Evolutionary conservation across 768 basidiomycete species (phyloP), one percentile per base, ranked within the genome.

Genomic region (Hygrophoropsis aurantiaca): DNA sequence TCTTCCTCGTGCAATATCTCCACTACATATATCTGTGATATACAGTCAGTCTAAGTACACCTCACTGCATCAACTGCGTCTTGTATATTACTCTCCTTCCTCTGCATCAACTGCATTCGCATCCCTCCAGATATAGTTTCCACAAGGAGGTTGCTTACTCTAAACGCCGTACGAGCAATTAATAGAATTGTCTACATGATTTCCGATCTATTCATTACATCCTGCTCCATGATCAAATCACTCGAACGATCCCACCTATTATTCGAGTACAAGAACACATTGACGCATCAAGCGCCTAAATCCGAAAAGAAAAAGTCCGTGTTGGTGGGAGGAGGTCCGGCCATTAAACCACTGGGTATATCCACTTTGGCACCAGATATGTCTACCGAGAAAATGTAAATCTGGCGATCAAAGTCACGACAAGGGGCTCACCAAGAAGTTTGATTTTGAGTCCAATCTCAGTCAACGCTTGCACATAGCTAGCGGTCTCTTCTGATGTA

Each of bases 371-470:
- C 92, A 5, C 92, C 93, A 1, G 88, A 86, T 32, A 97, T 74
- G 69, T 94, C 93, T 89, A 56, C 11, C 49, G 45, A n/a, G 52
- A 25, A 53, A 24, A 33, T 42, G 11, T 27, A 11, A 24, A n/a
- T 30, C 34, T 48, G 15, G 26, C n/a, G 27, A n/a, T 38, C 16
- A n/a, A 19, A 4, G 15, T n/a, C 36, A 32, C 30, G 4, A 16
- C 4, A 15, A 27, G 13, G 25, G 25, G 69, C 83, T 39, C 50
- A 89, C 90, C 89, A 27, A 94, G 74, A 54, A 94, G 70, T 65
- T 93, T 91, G 61, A 95, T 90, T 69, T 93, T 94, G 42, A 94
- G 68, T 2, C 92, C 93, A 51, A 95, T 90, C 57, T 94, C 92
- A 2, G 93, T 95, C 55, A 95, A 70, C 8, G 86, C 84, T 58